A percentile compares a stretch with the other conserved stretches of the same genome.
These are phyloP conservation scores for Phytophthora kernoviae DNA, from an alignment of 352 stramenopile species.

Conservation along the genomic window DNA sequence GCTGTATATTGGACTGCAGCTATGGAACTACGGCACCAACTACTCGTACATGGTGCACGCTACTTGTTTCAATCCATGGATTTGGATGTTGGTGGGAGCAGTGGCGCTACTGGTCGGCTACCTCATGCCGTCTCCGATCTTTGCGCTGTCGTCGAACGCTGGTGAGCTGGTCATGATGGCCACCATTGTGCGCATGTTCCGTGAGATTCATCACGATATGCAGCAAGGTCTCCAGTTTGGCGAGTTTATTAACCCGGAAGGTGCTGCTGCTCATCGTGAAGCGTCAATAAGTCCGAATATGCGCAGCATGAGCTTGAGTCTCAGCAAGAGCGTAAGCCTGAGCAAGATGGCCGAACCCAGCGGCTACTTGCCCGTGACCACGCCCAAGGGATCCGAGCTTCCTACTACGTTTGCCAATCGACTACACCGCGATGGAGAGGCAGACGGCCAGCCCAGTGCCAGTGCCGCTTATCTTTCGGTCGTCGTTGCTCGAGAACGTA, in stretches of 20 bases:
- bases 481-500: slow-evolving; percentile 60
- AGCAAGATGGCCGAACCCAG: slow-evolving; percentile 32
- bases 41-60: slow-evolving; percentile 88
- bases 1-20: slow-evolving; percentile 71
- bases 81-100: slow-evolving; percentile 87
- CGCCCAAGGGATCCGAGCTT: slow-evolving; percentile 48
- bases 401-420: slow-evolving; percentile 49
- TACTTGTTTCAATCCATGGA: slow-evolving; percentile 88
- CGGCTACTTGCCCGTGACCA: slow-evolving; percentile 46
- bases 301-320: slow-evolving; percentile 13
- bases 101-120: slow-evolving; percentile 72
- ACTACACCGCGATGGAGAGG: slow-evolving; percentile 30
- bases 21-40: slow-evolving; percentile 89
- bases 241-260: slow-evolving; percentile 69
- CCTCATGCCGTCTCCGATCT: slow-evolving; percentile 74
- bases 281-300: slow-evolving; percentile 23
- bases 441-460: slow-evolving; percentile 15
- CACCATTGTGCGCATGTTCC: slow-evolving; percentile 85
- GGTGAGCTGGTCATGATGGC: slow-evolving; percentile 82
- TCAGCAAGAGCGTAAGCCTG: slow-evolving; percentile 30
- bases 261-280: slow-evolving; percentile 20
- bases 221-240: slow-evolving; percentile 78
- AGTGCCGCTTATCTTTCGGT: slow-evolving; percentile 56
- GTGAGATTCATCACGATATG: slow-evolving; percentile 84
- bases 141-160: slow-evolving; percentile 74